Evolutionary conservation across 305 asterid species (phyloP).

Genomic region (Rubia tinctorum): DNA sequence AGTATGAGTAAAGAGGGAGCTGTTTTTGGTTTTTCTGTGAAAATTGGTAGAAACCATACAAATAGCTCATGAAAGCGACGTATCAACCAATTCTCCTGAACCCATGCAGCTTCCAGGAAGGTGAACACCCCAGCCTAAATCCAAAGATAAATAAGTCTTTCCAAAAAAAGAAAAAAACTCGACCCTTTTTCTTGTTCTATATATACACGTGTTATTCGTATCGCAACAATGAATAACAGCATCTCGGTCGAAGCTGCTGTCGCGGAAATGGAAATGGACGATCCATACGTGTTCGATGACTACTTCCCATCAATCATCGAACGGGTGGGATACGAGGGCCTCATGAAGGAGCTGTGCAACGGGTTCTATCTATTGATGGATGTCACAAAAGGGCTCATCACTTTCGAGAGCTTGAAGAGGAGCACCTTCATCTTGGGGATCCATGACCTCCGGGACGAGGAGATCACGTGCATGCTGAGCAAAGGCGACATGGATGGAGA

Average conservation of each 20-base stretch:
- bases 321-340: conserved; percentile 29
- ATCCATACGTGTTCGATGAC: conserved; percentile 25
- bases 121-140: conserved; percentile 15
- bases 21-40: not conserved
- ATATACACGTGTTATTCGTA: too few relatives aligned
- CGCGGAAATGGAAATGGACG: conserved; percentile 11
- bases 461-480: conserved; percentile 28
- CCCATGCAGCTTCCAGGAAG: conserved; percentile 30
- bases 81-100: not conserved
- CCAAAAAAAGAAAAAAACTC: not conserved
- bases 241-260: conserved; percentile 2
- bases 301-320: conserved; percentile 32
- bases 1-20: not conserved
- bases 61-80: not conserved
- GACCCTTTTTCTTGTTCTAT: not conserved
- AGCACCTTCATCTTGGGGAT: conserved; percentile 25
- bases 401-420: conserved; percentile 37
- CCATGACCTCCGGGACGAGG: conserved; percentile 27
- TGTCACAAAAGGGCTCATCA: conserved; percentile 28
- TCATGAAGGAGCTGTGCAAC: conserved; percentile 26
- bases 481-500: conserved; percentile 35
- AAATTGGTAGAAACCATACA: not conserved
- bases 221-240: not conserved
- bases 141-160: conserved; percentile 1
- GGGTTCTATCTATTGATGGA: conserved; percentile 33